Base-by-base conservation (phyloP, 1,139 yeast genomes). In the Kodamaea derodonti region DNA sequence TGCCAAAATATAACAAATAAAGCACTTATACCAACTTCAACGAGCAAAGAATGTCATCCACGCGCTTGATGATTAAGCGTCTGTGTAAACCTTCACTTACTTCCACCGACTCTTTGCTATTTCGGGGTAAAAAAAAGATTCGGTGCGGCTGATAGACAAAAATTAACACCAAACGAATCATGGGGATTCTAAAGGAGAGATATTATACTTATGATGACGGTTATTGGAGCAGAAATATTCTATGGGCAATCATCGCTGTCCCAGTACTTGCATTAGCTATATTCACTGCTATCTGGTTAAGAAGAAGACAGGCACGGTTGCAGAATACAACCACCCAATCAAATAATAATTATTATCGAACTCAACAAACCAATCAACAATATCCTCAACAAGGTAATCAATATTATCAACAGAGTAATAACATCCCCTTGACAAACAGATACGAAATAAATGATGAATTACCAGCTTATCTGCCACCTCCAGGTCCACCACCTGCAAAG, bases 401-500 rank as follows among this genome's bases (percentile, higher is more conserved):
- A 9, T 6, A 18, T 18, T 18, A 18, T 18, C 22, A 6, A 18
- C 22, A 7, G 9, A 9, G 22, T 6, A 18, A 18, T 18, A 18
- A 6, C 9, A 18, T 7, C 9, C n/a, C n/a, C n/a, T 18, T 7
- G 5, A 7, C 7, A 12, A 24, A 24, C 7, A 24, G 26, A 24
- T 12, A 24, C 22, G 22, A 18, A 9, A 18, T 18, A 7, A 9
- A 18, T 18, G 22, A 18, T 18, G 22, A 18, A 9, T 24, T 24
- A 12, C 26, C 26, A 5, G 26, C 26, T 5, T 24, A 24, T 12
- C 20, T 10, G 14, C 31, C 20, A 10, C 23, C 31, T 10, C 7
- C 31, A 8, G 15, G 31, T 15, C 31, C 31, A 29, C 15, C 24
- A 16, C 24, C 14, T 11, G 16, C 4, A 24, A 29, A 17, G 15